Evolutionary conservation across 2,329 filamentous ascomycete genomes (phyloP).

Genomic region (Pezicula carpinea): DNA sequence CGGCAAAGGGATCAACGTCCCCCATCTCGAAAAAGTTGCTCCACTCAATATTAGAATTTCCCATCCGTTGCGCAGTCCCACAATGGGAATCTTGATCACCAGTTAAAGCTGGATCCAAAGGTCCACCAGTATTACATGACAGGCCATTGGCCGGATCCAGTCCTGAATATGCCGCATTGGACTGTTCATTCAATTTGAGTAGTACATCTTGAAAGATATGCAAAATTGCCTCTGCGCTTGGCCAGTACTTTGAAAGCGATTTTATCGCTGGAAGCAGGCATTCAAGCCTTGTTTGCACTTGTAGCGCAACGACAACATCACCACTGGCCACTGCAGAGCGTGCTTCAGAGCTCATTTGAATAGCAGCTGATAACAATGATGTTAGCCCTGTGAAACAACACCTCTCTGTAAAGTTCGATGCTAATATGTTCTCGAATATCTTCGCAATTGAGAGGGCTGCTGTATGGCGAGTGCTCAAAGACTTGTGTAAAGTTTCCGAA

Average conservation of each 20-base stretch:
- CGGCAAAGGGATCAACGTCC: not conserved
- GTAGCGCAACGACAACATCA: slow-evolving; percentile 1
- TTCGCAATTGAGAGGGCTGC: not conserved
- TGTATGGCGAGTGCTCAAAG: not conserved
- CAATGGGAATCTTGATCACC: not conserved
- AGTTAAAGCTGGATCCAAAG: not conserved
- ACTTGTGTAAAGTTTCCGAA: not conserved
- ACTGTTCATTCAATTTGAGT: not conserved
- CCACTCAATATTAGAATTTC: not conserved
- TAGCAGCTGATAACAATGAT: slow-evolving; percentile 1
- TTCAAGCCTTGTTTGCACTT: slow-evolving; percentile 3
- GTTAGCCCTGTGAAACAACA: slow-evolving; percentile 7
- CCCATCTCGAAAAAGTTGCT: slow-evolving; percentile 2
- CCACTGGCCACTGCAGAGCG: not conserved
- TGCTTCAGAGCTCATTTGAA: slow-evolving; percentile 4
- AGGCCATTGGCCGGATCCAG: not conserved
- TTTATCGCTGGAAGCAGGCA: slow-evolving; percentile 3
- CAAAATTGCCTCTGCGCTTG: slow-evolving; percentile 8
- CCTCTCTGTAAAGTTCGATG: not conserved
- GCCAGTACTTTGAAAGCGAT: slow-evolving; percentile 5
- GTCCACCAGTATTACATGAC: not conserved
- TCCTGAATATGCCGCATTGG: not conserved
- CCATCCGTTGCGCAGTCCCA: not conserved
- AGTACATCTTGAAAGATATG: not conserved
- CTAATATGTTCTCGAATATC: slow-evolving; percentile 1